Percentiles rank a stretch among this genome's conserved stretches.
Conservation (phyloP, 2,329 filamentous ascomycete genomes). For the Colletotrichum cuscutae region DNA sequence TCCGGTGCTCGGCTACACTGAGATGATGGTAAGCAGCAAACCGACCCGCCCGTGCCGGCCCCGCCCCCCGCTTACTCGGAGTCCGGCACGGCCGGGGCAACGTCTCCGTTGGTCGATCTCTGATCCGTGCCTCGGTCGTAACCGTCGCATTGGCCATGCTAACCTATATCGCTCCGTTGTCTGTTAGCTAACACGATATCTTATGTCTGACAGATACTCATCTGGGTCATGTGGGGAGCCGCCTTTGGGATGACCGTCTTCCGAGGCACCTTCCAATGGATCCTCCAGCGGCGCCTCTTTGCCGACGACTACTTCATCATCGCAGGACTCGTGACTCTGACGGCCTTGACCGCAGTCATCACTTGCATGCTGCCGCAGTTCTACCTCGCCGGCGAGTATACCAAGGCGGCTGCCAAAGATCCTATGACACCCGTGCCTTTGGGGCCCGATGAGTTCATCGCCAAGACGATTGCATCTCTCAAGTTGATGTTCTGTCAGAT, state of each 20-base stretch:
- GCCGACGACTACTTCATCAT: slow-evolving; percentile 23
- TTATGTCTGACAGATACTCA: slow-evolving; percentile 1
- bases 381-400: slow-evolving; percentile 23
- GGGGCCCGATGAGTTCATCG: neutral
- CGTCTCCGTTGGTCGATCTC: neutral
- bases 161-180: neutral
- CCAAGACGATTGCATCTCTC: slow-evolving; percentile 3
- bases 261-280: slow-evolving; percentile 23
- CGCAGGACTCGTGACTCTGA: slow-evolving; percentile 13
- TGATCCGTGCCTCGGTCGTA: neutral
- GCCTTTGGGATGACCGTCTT: slow-evolving; percentile 16
- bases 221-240: slow-evolving; percentile 18
- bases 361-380: slow-evolving; percentile 22
- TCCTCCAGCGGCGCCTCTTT: slow-evolving; percentile 18
- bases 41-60: neutral
- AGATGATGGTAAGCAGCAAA: slow-evolving; percentile 19
- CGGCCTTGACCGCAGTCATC: slow-evolving; percentile 6
- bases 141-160: neutral
- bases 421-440: slow-evolving; percentile 3
- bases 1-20: slow-evolving; percentile 9
- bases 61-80: neutral
- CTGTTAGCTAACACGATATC: neutral
- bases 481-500: slow-evolving; percentile 29
- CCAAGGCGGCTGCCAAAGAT: slow-evolving; percentile 18
- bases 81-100: neutral